Conservation (phyloP, 768 basidiomycete species). For the Arthromyces matolae region DNA sequence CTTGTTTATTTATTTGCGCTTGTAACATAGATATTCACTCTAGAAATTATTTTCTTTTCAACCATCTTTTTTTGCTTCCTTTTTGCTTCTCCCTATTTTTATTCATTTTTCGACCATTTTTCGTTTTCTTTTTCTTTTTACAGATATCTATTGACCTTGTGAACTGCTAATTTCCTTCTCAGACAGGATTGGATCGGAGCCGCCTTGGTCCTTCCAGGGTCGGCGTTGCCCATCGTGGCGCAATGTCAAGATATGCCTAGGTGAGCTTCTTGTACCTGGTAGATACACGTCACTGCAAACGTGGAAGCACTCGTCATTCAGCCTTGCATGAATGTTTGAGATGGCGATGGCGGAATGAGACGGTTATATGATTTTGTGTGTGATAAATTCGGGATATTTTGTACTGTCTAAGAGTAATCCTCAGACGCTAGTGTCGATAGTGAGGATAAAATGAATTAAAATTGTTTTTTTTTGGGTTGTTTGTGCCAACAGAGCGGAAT, state of each 20-base stretch:
- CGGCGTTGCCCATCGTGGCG: too few relatives aligned
- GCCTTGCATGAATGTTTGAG: too few relatives aligned
- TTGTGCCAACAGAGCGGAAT: slow-evolving; percentile 38
- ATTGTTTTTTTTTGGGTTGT: too few relatives aligned
- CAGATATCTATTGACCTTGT: not conserved
- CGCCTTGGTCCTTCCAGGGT: too few relatives aligned
- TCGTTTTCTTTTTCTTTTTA: not conserved
- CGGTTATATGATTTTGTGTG: not conserved
- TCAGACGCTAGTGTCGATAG: too few relatives aligned
- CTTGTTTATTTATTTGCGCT: slow-evolving; percentile 3
- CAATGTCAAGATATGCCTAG: too few relatives aligned
- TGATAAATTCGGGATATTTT: not conserved
- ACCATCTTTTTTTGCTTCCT: too few relatives aligned
- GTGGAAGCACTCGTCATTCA: not conserved
- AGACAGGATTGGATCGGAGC: too few relatives aligned
- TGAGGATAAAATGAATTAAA: too few relatives aligned
- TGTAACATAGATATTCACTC: slow-evolving; percentile 3
- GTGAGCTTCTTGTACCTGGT: too few relatives aligned
- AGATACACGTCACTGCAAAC: not conserved
- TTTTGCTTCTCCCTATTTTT: slow-evolving; percentile 1
- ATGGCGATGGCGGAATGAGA: too few relatives aligned
- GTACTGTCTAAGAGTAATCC: too few relatives aligned
- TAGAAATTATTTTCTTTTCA: slow-evolving; percentile 3
- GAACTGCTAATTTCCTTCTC: not conserved
- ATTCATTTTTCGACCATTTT: not conserved